Base-by-base conservation (phyloP, 2,329 filamentous ascomycete species). In the Claviceps capensis region DNA sequence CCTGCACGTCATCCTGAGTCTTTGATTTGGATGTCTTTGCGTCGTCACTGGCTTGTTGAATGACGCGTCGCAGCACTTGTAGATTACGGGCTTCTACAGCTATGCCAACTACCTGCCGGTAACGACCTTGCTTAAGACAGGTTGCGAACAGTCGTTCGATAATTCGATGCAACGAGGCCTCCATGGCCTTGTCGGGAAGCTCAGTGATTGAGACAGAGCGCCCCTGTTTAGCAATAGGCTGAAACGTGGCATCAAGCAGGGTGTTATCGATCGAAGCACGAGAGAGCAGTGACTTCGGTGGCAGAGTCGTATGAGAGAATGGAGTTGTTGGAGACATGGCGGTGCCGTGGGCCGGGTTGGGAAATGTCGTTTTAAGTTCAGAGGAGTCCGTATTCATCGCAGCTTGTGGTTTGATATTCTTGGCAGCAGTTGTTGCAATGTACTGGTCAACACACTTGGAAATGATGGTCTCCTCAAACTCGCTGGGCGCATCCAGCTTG, bases 401-500 rank as follows among this genome's bases (percentile, higher is more conserved):
- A 40, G 64, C 63, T 58, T 69, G 70, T 47, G 75, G 63, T 14
- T 70, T 67, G 19, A 67, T 63, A 60, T 79, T 74, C 58, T 75
- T 72, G 55, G 75, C 70, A 44, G 75, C 72, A 49, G 74, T 77
- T 44, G 90, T 78, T 54, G 88, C 83, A 63, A 98, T 96, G 72
- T 96, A 98, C 58, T 94, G 94, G 69, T 98, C 93, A 63, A 98
- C 82, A 65, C 93, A 98, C 78, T 94, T 96, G 54, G 91, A 91
- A 68, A 97, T 90, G 72, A 98, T 97, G 53, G 93, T 98, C 73
- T 98, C 90, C 70, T 98, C 93, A 64, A 95, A 98, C 73, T 98
- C 93, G 69, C 88, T 86, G 50, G 87, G 85, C 51, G 84, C 79
- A 63, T 96, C 87, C 58, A 97, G 80, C 72, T 94, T 88, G 76